Evolutionary conservation across 2,329 filamentous ascomycete species (phyloP), one percentile per base, ranked within the genome.

Genomic region (Blastomyces silverae): DNA sequence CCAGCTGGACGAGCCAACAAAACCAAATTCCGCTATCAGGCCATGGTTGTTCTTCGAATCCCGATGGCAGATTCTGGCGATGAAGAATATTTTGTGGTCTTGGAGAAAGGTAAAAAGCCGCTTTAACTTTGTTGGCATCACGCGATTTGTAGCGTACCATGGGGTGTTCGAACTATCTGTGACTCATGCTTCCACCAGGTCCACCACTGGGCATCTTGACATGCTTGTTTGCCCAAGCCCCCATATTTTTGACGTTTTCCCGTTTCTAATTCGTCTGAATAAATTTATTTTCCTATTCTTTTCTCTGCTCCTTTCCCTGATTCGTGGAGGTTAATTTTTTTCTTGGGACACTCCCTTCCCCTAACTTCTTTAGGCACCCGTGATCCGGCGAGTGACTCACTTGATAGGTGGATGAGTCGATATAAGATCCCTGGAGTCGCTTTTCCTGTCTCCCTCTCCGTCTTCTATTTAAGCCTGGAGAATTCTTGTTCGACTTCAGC

Each of bases 191-290:
- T 53, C 17, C 15, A 53, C 22, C 20, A 25, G 17, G 13, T 53
- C 17, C 15, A 53, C 22, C 20, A 25, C 56, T n/a, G 34, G 39
- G n/a, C n/a, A 63, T 13, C 37, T 13, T 3, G 37, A 39, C 37
- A 39, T 63, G 39, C 53, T n/a, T 58, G 39, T 37, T 57, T 58
- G 62, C 62, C 62, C 62, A 63, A 63, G 48, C 52, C 61, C 52
- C 61, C 61, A 56, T 63, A 63, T 46, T 63, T 44, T 25, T 20
- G n/a, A 17, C 0, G 10, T n/a, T 53, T 50, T n/a, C 37, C 3
- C 10, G 20, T 31, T 31, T 46, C 31, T 63, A 39, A 57, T 63
- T 63, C 50, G 61, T 10, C 37, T 2, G n/a, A 42, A 31, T 25
- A 55, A 17, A 20, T 20, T 44, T 28, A 15, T 3, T 46, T 28